Percentiles rank a stretch among this genome's conserved stretches.
Evolutionary conservation across 257 asterid genomes (phyloP).

Genomic region (Solanum microdontum): DNA sequence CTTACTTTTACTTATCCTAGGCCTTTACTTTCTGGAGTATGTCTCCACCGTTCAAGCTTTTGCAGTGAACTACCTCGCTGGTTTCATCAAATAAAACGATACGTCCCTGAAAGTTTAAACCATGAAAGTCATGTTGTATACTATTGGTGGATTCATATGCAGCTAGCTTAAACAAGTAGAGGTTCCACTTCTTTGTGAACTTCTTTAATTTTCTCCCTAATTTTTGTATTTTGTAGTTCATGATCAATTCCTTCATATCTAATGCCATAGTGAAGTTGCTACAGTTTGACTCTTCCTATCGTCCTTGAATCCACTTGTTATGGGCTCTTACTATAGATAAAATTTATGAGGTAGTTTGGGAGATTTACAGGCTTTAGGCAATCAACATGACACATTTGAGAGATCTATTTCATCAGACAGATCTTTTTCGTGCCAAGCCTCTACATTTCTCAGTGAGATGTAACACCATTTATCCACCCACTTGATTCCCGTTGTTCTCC

Average conservation of each 20-base stretch:
- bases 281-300: not conserved
- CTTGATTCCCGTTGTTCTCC: not conserved
- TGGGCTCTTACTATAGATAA: not conserved
- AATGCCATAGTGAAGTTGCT: not conserved
- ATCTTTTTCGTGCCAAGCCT: not conserved
- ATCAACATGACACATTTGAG: not conserved
- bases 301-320: not conserved
- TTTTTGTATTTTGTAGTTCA: not conserved
- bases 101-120: not conserved
- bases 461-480: not conserved
- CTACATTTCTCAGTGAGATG: slow-evolving; percentile 1
- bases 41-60: not conserved
- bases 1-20: not conserved
- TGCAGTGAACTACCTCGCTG: not conserved
- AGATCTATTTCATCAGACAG: not conserved
- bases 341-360: not conserved
- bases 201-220: not conserved
- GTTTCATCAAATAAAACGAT: not conserved
- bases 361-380: not conserved
- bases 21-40: not conserved
- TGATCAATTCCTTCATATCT: not conserved
- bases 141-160: not conserved
- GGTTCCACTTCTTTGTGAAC: not conserved
- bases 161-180: not conserved
- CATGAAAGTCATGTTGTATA: not conserved